These are phyloP conservation scores for Zoysia japonica DNA, from an alignment of 176 grass and related monocot species.

Conservation along the genomic window DNA sequence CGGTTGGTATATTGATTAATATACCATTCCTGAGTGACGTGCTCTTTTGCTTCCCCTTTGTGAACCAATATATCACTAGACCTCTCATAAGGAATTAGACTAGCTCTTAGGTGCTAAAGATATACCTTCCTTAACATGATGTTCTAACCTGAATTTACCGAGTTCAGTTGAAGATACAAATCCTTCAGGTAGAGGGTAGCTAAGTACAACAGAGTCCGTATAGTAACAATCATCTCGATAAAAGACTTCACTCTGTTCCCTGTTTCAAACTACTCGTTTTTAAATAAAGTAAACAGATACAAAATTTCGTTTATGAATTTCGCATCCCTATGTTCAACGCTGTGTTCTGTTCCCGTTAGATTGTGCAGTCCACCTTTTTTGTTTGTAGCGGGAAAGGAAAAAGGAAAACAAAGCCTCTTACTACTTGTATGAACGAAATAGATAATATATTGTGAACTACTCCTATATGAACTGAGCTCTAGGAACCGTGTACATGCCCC, in stretches of 20 bases:
- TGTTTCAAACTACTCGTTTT: neutral
- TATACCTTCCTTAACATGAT: too few species aligned
- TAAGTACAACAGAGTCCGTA: too few species aligned
- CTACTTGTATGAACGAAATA: neutral
- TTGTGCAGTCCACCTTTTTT: neutral
- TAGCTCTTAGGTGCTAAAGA: too few species aligned
- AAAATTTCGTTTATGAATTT: neutral
- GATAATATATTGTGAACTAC: conserved; percentile 20
- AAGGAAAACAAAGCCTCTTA: neutral
- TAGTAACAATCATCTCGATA: too few species aligned
- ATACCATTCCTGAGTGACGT: too few species aligned
- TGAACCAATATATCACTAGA: too few species aligned
- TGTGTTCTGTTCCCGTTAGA: neutral
- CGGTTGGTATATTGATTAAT: neutral
- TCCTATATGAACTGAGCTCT: conserved; percentile 34
- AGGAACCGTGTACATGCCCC: conserved; percentile 21
- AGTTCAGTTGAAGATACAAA: too few species aligned
- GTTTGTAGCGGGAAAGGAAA: neutral
- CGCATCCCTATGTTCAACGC: neutral
- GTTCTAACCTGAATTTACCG: too few species aligned
- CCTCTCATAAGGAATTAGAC: too few species aligned
- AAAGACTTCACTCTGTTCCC: neutral
- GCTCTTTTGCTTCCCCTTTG: too few species aligned
- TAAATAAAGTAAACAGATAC: neutral
- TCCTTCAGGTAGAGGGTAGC: too few species aligned